These are phyloP conservation scores for Pestalotiopsis sp. DNA, from an alignment of 2,329 filamentous ascomycete genomes.

Conservation along the genomic window DNA sequence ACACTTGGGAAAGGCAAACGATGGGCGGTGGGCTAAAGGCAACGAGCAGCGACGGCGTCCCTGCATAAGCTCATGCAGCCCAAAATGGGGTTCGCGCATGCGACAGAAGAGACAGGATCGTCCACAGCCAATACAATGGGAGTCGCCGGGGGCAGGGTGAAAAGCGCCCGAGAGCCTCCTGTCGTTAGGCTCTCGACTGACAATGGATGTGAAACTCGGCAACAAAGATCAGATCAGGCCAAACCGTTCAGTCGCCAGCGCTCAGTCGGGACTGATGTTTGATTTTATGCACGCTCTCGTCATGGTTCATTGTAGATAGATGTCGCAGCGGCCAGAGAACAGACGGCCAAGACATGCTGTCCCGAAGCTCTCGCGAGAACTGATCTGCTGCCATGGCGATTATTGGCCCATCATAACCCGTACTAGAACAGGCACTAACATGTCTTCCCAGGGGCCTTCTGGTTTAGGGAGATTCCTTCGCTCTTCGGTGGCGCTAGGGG, in stretches of 20 bases:
- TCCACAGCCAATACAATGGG: slow-evolving; percentile 7
- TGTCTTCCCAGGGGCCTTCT: neutral
- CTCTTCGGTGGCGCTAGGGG: neutral
- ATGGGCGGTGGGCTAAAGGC: neutral
- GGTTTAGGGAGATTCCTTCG: neutral
- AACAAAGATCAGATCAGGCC: slow-evolving; percentile 1
- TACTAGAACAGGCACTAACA: neutral
- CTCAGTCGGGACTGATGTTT: neutral
- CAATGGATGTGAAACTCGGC: neutral
- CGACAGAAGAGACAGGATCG: slow-evolving; percentile 10
- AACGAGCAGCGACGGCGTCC: neutral
- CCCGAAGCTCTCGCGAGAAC: neutral
- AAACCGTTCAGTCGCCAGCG: neutral
- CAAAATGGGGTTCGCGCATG: neutral
- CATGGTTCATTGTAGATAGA: neutral
- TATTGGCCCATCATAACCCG: neutral
- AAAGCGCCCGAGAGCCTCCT: neutral
- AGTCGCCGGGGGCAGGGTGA: slow-evolving; percentile 1
- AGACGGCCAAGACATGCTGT: neutral
- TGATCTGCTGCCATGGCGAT: neutral
- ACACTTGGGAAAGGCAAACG: neutral
- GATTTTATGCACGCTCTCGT: neutral
- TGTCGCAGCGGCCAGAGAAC: neutral
- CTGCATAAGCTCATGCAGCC: neutral
- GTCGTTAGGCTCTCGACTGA: neutral